Base-by-base conservation (phyloP, 768 basidiomycete species). In the Lactarius akahatsu region DNA sequence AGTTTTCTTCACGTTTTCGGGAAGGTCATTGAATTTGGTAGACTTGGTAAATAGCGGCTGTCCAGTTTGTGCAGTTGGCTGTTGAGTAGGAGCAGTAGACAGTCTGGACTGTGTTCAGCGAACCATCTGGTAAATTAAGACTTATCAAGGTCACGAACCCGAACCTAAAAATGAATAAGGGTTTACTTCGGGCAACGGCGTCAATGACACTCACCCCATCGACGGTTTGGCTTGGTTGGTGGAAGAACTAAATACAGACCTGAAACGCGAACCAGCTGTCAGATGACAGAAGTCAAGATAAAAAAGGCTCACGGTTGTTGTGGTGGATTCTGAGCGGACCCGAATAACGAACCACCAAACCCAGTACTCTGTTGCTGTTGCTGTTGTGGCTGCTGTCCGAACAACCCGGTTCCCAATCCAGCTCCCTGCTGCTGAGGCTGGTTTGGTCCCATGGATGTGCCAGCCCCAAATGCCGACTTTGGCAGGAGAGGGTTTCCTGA, bases 1-100 rank as follows among this genome's bases (percentile, higher is more conserved):
- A 4, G 76, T 79, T 67, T 77, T 85, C 76, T 86, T 90, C 26
- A 87, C 67, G 2, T 85, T 81, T 59, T 93, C 91, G 1, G 90
- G 86, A 4, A 93, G 76, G 73, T 94, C 92, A 62, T 93, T 94
- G 76, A 92, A 94, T 73, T 91, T 93, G 0, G 90, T 91, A 0
- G 81, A 79, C 64, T 78, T 82, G 34, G 79, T 79, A 70, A 87
- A 83, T 7, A 78, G 78, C 11, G 81, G 80, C 34, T 74, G 70
- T 34, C 71, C 72, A 3, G 63, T n/a, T 34, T 61, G 71, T 41
- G 71, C 70, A 6, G 57, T 28, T 34, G 15, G 47, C 41, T 54
- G 71, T 5, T 69, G 68, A 52, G 15, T 55, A 40, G 41, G 50
- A 41, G 52, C 10, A 36, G 36, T 47, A 9, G 55, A 45, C 40